These are phyloP conservation scores for Amylocarpus encephaloides DNA, from an alignment of 2,329 filamentous ascomycete species.

Conservation along the genomic window DNA sequence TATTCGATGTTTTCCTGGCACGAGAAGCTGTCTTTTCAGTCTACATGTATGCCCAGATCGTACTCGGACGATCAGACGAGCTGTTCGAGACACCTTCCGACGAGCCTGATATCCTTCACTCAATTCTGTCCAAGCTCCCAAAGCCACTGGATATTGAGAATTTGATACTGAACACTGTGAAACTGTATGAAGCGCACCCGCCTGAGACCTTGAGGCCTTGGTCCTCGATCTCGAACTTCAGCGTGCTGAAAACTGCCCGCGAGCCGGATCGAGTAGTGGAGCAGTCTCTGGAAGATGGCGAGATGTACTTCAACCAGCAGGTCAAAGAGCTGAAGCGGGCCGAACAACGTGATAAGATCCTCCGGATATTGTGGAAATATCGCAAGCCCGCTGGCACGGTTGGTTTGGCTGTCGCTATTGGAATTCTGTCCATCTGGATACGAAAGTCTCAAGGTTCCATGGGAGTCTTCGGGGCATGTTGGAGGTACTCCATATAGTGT, in stretches of 20 bases:
- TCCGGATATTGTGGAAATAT: slow-evolving; percentile 54
- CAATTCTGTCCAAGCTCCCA: slow-evolving; percentile 80
- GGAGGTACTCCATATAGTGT: slow-evolving; percentile 14
- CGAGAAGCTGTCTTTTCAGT: slow-evolving; percentile 81
- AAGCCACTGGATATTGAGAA: slow-evolving; percentile 72
- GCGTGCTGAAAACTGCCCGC: slow-evolving; percentile 78
- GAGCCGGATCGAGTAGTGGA: slow-evolving; percentile 41
- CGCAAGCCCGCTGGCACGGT: slow-evolving; percentile 56
- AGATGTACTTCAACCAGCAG: slow-evolving; percentile 63
- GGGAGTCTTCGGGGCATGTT: slow-evolving; percentile 24
- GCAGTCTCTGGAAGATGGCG: slow-evolving; percentile 61
- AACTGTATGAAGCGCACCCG: slow-evolving; percentile 59
- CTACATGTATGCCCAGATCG: slow-evolving; percentile 87
- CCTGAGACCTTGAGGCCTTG: slow-evolving; percentile 68
- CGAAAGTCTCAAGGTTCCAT: slow-evolving; percentile 37
- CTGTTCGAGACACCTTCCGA: slow-evolving; percentile 77
- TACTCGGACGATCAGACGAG: slow-evolving; percentile 72
- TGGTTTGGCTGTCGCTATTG: slow-evolving; percentile 61
- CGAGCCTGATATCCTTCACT: slow-evolving; percentile 89
- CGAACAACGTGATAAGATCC: slow-evolving; percentile 48
- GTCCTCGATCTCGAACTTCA: slow-evolving; percentile 64
- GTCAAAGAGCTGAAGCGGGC: slow-evolving; percentile 62
- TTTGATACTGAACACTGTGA: slow-evolving; percentile 60
- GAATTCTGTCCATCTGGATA: slow-evolving; percentile 61
- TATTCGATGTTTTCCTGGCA: slow-evolving; percentile 89